phyloP scores from a whole-genome alignment of 2,329 filamentous ascomycete species.

The Cladosporium oxysporum region DNA sequence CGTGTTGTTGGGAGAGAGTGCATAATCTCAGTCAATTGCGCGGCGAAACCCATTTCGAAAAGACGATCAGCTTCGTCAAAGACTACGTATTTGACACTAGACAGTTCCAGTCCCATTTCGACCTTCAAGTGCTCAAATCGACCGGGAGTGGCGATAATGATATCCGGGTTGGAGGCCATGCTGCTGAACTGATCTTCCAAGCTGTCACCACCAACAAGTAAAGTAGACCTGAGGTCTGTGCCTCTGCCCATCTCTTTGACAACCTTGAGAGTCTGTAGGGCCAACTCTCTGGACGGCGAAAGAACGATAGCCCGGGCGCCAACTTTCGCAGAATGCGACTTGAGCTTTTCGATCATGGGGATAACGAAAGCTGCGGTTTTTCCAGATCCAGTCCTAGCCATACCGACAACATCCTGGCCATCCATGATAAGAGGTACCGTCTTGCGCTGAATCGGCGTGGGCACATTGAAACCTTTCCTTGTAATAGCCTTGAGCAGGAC shows the following conservation, averaged over 20 bases:
- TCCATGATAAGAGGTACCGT: constrained; percentile 90
- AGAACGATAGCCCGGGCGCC: constrained; percentile 84
- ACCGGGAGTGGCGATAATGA: constrained; percentile 94
- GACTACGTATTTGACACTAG: constrained; percentile 88
- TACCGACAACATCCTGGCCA: constrained; percentile 93
- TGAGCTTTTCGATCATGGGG: constrained; percentile 94
- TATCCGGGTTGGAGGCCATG: constrained; percentile 94
- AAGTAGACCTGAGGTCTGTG: constrained; percentile 85
- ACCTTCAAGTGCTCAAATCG: constrained; percentile 96
- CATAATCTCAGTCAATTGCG: constrained; percentile 89
- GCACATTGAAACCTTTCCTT: constrained; percentile 91
- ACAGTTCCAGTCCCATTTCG: constrained; percentile 91
- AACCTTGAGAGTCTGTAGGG: constrained; percentile 91
- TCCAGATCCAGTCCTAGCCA: constrained; percentile 97
- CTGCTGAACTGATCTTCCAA: constrained; percentile 91
- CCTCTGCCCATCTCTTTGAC: constrained; percentile 91
- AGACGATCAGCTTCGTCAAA: constrained; percentile 97
- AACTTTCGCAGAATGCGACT: constrained; percentile 81
- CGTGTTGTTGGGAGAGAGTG: constrained; percentile 79
- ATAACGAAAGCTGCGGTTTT: constrained; percentile 99
- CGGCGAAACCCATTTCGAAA: constrained; percentile 98
- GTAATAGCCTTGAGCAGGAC: constrained; percentile 87
- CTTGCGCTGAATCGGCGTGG: constrained; percentile 96
- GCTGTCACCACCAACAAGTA: constrained; percentile 93
- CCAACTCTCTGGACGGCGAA: constrained; percentile 90